A percentile compares a stretch with the other conserved stretches of the same genome.
Evolutionary conservation across 805 yeast species (phyloP).

Genomic region (Phaffomyces opuntiae): DNA sequence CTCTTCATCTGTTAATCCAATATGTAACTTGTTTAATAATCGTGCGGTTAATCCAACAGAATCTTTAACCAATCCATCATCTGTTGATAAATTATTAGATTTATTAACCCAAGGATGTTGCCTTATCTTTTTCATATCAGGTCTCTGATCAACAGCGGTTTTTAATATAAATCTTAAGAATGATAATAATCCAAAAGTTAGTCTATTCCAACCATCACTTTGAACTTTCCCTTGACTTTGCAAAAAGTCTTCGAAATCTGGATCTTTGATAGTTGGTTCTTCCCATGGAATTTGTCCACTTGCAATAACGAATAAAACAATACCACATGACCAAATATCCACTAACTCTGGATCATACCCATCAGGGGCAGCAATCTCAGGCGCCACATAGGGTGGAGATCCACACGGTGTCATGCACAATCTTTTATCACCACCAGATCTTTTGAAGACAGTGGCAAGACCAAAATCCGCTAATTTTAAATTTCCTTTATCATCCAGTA

Average conservation of each 20-base stretch:
- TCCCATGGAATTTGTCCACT: slow-evolving; percentile 73
- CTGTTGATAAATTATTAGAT: slow-evolving; percentile 35
- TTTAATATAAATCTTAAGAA: slow-evolving; percentile 46
- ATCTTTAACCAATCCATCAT: slow-evolving; percentile 46
- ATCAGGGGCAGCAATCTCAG: slow-evolving; percentile 44
- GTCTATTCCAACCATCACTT: slow-evolving; percentile 47
- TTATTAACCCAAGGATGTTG: slow-evolving; percentile 51
- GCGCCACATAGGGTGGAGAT: slow-evolving; percentile 75
- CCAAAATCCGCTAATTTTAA: slow-evolving; percentile 76
- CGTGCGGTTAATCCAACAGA: slow-evolving; percentile 44
- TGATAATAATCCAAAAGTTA: slow-evolving; percentile 43
- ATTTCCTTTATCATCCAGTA: slow-evolving; percentile 57
- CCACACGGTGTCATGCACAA: slow-evolving; percentile 53
- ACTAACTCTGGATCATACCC: slow-evolving; percentile 51
- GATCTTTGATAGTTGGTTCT: slow-evolving; percentile 47
- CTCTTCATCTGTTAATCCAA: slow-evolving; percentile 46
- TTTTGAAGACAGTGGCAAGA: slow-evolving; percentile 53
- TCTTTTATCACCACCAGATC: slow-evolving; percentile 39
- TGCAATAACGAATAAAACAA: slow-evolving; percentile 52
- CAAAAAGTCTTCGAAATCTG: slow-evolving; percentile 36
- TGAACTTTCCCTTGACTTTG: slow-evolving; percentile 39
- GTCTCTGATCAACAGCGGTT: slow-evolving; percentile 39
- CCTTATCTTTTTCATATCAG: slow-evolving; percentile 33
- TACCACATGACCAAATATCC: slow-evolving; percentile 69
- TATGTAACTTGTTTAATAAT: slow-evolving; percentile 43